phyloP scores from a whole-genome alignment of 805 yeast species.

The Jamesozyma hellenica region DNA sequence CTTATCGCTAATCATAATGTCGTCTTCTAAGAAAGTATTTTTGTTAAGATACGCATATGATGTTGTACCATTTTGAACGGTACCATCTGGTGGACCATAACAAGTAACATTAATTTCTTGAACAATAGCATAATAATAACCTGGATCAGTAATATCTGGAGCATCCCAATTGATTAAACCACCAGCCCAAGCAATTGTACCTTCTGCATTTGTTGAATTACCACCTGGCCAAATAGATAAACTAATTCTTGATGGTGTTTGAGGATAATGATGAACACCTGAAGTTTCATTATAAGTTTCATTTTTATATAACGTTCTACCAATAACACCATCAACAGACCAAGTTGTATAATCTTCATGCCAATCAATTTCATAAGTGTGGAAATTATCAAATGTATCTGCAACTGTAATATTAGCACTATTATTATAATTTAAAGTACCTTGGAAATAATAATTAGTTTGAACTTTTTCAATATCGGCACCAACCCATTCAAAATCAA shows the following conservation, averaged over 20 bases:
- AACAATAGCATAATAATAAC: slow-evolving; percentile 69
- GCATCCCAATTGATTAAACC: slow-evolving; percentile 80
- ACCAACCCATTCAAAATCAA: slow-evolving; percentile 84
- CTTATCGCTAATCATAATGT: slow-evolving; percentile 53
- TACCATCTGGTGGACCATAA: slow-evolving; percentile 59
- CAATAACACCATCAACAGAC: slow-evolving; percentile 58
- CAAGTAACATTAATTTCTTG: slow-evolving; percentile 53
- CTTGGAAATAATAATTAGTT: slow-evolving; percentile 74
- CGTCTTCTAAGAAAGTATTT: slow-evolving; percentile 37
- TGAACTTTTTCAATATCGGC: slow-evolving; percentile 55
- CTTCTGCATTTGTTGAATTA: slow-evolving; percentile 39
- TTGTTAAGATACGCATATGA: slow-evolving; percentile 47
- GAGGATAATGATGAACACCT: slow-evolving; percentile 50
- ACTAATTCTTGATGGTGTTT: slow-evolving; percentile 66
- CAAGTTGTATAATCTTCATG: slow-evolving; percentile 57
- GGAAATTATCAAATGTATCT: slow-evolving; percentile 59
- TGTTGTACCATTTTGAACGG: slow-evolving; percentile 35
- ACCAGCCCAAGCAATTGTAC: slow-evolving; percentile 80
- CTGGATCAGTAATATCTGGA: slow-evolving; percentile 57
- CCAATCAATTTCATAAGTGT: slow-evolving; percentile 77
- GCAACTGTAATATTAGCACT: slow-evolving; percentile 32
- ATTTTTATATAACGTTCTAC: slow-evolving; percentile 53
- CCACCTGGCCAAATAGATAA: slow-evolving; percentile 78
- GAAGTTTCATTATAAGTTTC: slow-evolving; percentile 57
- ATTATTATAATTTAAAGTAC: slow-evolving; percentile 58